Base-by-base conservation (phyloP, 441 rosid species). In the Jatropha podagrica region DNA sequence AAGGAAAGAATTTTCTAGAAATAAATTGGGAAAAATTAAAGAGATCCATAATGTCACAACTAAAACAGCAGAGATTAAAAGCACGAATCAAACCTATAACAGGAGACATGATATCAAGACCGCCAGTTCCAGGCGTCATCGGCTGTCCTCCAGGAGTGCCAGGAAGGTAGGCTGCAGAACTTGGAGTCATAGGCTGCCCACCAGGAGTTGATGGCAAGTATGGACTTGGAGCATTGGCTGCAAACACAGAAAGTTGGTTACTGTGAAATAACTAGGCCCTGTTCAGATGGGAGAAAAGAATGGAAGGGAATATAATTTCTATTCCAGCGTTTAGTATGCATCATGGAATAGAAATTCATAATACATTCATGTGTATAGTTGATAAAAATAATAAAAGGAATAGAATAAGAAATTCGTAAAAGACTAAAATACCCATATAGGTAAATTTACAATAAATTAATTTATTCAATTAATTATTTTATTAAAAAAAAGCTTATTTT, bases 81-180 rank as follows among this genome's bases (percentile, higher is more conserved):
- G 65, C 37, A 69, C 20, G 70, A 52, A 74, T 27, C 69, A 17
- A 58, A 95, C 98, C 97, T 85, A 91, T 81, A 69, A 86, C 97
- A 76, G 99, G 98, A 78, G 99, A 96, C 98, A 94, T 94, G 71
- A 83, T 81, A 85, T 96, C 97, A 32, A 88, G 91, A 80, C 97
- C 95, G 56, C 89, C 92, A 27, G 97, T 93, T 76, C 97, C 98
- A 32, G 99, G 99, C 20, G 98, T 96, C 99, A 96, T 96, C 65
- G 97, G 99, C 82, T 96, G 99, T 69, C 97, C 98, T 32, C 98
- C 98, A 46, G 99, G 99, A 80, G 99, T 96, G 40, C 97, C 97
- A 65, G 99, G 99, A 75, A 94, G 85, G 83, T 86, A 96, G 26
- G 87, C 83, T 60, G 88, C 81, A 37, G 96, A 92, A 72, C 91